Conservation (phyloP, 148 eudicot genomes). For the Amaranthus hypochondriacus region DNA sequence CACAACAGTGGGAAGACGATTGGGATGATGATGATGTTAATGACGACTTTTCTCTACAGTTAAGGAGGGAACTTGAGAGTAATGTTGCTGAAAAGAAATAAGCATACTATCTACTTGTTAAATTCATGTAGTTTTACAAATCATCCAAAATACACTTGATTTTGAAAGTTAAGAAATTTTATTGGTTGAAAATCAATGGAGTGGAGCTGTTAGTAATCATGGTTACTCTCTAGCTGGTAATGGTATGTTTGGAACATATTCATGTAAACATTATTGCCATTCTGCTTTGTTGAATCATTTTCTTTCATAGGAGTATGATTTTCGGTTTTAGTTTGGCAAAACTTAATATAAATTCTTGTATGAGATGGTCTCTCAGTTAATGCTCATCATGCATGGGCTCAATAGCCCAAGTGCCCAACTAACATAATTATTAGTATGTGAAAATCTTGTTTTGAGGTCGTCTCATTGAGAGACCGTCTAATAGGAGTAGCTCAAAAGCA, state of each 20-base stretch:
- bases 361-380: too few species aligned
- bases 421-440: too few species aligned
- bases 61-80: constrained; percentile 68
- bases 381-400: too few species aligned
- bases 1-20: constrained; percentile 89
- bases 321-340: background rate
- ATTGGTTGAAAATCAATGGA: background rate
- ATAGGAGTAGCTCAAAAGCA: too few species aligned
- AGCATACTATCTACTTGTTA: constrained; percentile 13
- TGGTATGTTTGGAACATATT: background rate
- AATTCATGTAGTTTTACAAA: background rate
- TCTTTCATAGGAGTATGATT: background rate
- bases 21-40: constrained; percentile 93
- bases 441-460: too few species aligned
- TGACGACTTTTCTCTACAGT: constrained; percentile 81
- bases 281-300: background rate
- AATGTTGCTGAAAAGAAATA: constrained; percentile 46
- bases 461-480: too few species aligned
- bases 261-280: constrained; percentile 13
- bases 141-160: background rate
- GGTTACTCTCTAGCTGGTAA: background rate
- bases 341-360: background rate
- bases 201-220: background rate
- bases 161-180: background rate
- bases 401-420: too few species aligned